phyloP scores from a whole-genome alignment of 78 protist genomes.

The Capsaspora owczarzaki region DNA sequence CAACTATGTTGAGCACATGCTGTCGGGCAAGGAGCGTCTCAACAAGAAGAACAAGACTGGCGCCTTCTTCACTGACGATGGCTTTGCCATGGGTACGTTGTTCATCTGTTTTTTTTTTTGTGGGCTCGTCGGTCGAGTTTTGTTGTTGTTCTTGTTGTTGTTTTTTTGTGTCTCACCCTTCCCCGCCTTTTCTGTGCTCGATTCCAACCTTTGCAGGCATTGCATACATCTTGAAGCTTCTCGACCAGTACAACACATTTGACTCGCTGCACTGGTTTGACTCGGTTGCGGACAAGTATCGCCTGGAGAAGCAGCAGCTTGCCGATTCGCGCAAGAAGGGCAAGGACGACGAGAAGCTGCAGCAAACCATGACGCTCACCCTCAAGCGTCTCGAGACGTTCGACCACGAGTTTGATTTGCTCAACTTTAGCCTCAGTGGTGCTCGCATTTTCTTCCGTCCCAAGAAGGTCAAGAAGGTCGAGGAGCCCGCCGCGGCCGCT shows the following conservation, averaged over 20 bases:
- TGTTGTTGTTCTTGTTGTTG: background rate
- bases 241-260: slow-evolving; percentile 62
- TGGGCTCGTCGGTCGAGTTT: background rate
- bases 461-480: too few relatives aligned
- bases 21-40: slow-evolving; percentile 64
- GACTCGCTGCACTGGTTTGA: slow-evolving; percentile 92
- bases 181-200: background rate
- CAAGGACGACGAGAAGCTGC: slow-evolving; percentile 39
- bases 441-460: slow-evolving; percentile 69
- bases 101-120: background rate
- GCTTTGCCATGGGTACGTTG: slow-evolving; percentile 84
- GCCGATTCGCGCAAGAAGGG: slow-evolving; percentile 9
- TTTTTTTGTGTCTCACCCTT: background rate
- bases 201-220: slow-evolving; percentile 41
- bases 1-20: slow-evolving; percentile 72
- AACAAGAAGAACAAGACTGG: slow-evolving; percentile 37
- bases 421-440: slow-evolving; percentile 55
- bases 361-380: slow-evolving; percentile 31
- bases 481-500: too few relatives aligned
- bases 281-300: background rate
- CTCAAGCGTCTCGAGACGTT: slow-evolving; percentile 32
- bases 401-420: slow-evolving; percentile 58
- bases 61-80: slow-evolving; percentile 84
- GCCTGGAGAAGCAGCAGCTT: background rate
- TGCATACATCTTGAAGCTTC: slow-evolving; percentile 75